These are phyloP conservation scores for Microcos paniculata DNA, from an alignment of 345 rosid genomes.

Conservation along the genomic window DNA sequence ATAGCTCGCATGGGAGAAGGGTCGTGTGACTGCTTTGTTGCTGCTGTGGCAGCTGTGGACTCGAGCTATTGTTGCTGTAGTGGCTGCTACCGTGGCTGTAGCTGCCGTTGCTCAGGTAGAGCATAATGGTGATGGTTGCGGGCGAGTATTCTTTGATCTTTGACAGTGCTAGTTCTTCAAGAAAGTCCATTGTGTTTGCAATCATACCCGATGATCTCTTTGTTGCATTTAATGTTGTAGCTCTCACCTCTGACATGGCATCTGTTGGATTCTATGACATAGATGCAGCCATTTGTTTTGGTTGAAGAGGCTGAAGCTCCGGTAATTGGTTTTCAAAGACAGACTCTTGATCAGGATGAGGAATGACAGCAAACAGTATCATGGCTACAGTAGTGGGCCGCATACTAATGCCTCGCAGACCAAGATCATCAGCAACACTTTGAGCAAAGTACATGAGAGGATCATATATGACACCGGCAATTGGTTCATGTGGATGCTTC, in stretches of 20 bases:
- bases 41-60: too few relatives aligned
- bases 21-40: too few relatives aligned
- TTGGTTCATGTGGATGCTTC: conserved; percentile 16
- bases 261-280: conserved; percentile 5
- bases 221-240: conserved; percentile 6
- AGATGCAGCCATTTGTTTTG: background rate
- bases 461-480: conserved; percentile 53
- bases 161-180: conserved; percentile 19
- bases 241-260: conserved; percentile 9
- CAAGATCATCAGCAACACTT: conserved; percentile 29
- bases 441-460: conserved; percentile 44
- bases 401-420: conserved; percentile 28
- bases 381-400: conserved; percentile 24
- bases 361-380: conserved; percentile 16
- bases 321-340: background rate
- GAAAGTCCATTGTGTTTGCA: conserved; percentile 13
- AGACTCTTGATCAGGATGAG: conserved; percentile 17
- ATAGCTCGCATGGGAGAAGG: too few relatives aligned
- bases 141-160: conserved; percentile 14
- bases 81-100: too few relatives aligned
- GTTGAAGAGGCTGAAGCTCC: background rate
- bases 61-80: too few relatives aligned
- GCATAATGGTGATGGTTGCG: too few relatives aligned
- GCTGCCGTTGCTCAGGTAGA: too few relatives aligned
- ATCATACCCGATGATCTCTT: conserved; percentile 24